A percentile compares a stretch with the other conserved stretches of the same genome.
Evolutionary conservation across 495 filamentous ascomycete species (phyloP).

Genomic region (Neurospora tetraspora): DNA sequence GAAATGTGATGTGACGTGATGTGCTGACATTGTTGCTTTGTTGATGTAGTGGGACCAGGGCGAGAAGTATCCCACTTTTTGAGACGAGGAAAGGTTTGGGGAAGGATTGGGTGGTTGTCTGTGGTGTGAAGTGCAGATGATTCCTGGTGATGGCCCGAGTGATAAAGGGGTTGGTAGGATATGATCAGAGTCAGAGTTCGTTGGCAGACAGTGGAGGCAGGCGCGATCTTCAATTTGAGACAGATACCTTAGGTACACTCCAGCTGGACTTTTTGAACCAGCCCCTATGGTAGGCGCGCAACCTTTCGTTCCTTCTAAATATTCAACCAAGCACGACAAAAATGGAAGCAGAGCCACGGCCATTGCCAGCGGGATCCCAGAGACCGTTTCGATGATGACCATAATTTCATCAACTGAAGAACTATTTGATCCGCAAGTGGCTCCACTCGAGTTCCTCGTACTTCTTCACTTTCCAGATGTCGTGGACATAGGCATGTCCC

Average conservation of each 20-base stretch:
- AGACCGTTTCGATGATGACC: too few relatives aligned
- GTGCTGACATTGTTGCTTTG: not conserved
- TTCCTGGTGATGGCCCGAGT: not conserved
- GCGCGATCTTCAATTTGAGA: too few relatives aligned
- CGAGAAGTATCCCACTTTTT: not conserved
- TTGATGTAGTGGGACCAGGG: not conserved
- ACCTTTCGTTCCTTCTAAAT: too few relatives aligned
- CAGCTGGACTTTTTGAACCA: too few relatives aligned
- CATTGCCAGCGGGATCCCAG: too few relatives aligned
- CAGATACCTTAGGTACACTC: too few relatives aligned
- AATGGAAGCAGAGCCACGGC: too few relatives aligned
- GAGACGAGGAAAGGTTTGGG: not conserved
- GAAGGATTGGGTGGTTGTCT: not conserved
- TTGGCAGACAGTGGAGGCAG: too few relatives aligned
- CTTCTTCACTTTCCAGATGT: not conserved
- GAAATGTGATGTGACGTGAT: not conserved
- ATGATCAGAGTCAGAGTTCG: too few relatives aligned
- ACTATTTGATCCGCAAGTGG: not conserved
- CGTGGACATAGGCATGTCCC: not conserved
- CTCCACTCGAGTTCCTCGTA: not conserved
- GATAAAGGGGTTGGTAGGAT: not conserved
- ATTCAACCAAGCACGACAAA: too few relatives aligned
- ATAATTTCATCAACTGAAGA: too few relatives aligned
- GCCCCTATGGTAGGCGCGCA: too few relatives aligned
- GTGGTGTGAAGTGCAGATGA: not conserved